Evolutionary conservation across 345 rosid species (phyloP), one percentile per base, ranked within the genome.

Genomic region (Hevea brasiliensis): DNA sequence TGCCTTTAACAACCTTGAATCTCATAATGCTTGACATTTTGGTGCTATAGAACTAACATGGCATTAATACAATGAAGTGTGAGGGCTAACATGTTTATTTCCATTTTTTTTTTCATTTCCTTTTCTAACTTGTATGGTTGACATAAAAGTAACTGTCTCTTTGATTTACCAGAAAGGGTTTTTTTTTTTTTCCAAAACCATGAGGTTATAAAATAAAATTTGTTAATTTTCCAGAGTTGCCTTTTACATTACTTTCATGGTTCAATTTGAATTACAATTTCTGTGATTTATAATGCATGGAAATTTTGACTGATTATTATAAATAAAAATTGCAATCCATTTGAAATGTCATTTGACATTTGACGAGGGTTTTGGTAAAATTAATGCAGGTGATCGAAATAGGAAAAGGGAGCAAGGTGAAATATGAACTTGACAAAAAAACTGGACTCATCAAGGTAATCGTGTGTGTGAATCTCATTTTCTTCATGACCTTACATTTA

Each of bases 371-470:
- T 32, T 32, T 32, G 1, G 0, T 71, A 4, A 35, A 2, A 26
- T 11, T 9, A 44, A 18, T 62, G 77, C 75, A 79, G 81, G 81
- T 79, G 60, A 11, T 79, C 55, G 81, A 79, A 70, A 79, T 79
- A 45, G 72, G 74, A 41, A 79, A 79, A 64, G 81, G 81, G 0
- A 70, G 81, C 78, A 79, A 79, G 72, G 81, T 79, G 81, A 79
- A 79, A 57, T 79, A 79, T 70, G 81, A 79, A 62, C 81, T 79
- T 41, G 81, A 79, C 72, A 79, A 79, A 51, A 79, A 70, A 66
- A 74, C 77, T 64, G 81, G 81, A 55, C 61, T 79, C 14, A 79
- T 79, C 68, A 74, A 64, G 81, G 81, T 79, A 64, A 32, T 59
- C 26, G 17, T 20, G n/a, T 14, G 5, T 66, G 61, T 40, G 61